Evolutionary conservation across 2,329 filamentous ascomycete genomes (phyloP).

Genomic region (Thielaviopsis populi): DNA sequence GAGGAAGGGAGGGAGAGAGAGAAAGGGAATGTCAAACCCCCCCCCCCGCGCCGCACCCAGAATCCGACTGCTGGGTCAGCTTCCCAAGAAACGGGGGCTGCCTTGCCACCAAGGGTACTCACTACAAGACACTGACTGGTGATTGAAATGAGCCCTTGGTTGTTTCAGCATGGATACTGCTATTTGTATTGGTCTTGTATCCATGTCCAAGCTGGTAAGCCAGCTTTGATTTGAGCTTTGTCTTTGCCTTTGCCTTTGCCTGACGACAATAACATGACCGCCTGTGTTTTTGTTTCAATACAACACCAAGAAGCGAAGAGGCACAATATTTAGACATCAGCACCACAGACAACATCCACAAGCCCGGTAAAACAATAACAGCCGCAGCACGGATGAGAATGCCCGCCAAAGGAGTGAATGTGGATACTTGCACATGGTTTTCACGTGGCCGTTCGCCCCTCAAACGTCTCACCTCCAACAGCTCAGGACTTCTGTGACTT

Average conservation of each 20-base stretch:
- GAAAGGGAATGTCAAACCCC: neutral
- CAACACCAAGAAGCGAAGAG: neutral
- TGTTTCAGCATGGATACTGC: slow-evolving; percentile 2
- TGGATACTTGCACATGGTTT: slow-evolving; percentile 1
- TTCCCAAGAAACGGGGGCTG: neutral
- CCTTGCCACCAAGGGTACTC: neutral
- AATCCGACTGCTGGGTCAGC: neutral
- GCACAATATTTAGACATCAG: neutral
- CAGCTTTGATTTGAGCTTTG: too few species aligned
- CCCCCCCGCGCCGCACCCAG: too few species aligned
- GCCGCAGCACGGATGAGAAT: neutral
- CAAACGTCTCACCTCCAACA: neutral
- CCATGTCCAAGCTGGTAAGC: neutral
- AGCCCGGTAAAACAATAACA: neutral
- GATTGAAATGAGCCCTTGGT: neutral
- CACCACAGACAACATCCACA: neutral
- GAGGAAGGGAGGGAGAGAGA: neutral
- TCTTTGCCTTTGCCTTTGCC: too few species aligned
- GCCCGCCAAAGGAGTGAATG: neutral
- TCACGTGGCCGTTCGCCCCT: neutral
- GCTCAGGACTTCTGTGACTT: neutral
- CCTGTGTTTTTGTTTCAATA: neutral
- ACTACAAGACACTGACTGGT: neutral
- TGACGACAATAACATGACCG: neutral
- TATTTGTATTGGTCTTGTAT: neutral